These are phyloP conservation scores for Calonectria pauciramosa DNA, from an alignment of 2,329 filamentous ascomycete species.

Conservation along the genomic window DNA sequence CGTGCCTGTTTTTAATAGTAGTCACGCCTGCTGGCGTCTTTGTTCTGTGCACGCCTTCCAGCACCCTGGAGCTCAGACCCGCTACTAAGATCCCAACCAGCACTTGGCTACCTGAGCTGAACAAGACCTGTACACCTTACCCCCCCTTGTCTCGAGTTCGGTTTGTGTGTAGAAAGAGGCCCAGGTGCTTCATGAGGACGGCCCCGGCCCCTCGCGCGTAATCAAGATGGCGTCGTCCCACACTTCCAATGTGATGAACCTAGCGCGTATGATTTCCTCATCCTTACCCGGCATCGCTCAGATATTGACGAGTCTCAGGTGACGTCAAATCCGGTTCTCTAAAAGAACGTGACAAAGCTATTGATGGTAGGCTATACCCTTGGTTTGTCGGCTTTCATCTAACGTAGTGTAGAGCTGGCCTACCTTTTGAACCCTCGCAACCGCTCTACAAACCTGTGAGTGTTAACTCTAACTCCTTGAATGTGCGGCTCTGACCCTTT, in stretches of 20 bases:
- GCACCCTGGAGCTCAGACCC: conserved; percentile 21
- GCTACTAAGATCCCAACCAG: conserved; percentile 9
- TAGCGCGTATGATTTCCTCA: conserved; percentile 49
- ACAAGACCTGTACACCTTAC: neutral
- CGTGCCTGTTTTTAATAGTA: conserved; percentile 8
- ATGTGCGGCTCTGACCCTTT: conserved; percentile 14
- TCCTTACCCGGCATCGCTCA: neutral
- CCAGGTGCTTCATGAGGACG: conserved; percentile 8
- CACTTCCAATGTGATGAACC: conserved; percentile 50
- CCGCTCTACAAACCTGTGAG: conserved; percentile 54
- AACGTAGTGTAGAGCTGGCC: conserved; percentile 50
- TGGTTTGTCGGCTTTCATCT: conserved; percentile 9
- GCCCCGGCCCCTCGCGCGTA: conserved; percentile 17
- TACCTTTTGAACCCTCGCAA: conserved; percentile 56
- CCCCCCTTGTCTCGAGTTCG: conserved; percentile 5
- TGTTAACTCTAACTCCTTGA: neutral
- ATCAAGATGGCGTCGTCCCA: conserved; percentile 50
- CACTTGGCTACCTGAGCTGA: conserved; percentile 17
- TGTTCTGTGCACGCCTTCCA: conserved; percentile 5
- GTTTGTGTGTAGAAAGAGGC: conserved; percentile 6
- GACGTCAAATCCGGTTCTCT: conserved; percentile 51
- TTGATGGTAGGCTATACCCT: conserved; percentile 53
- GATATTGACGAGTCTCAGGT: conserved; percentile 43
- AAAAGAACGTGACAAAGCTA: conserved; percentile 56
- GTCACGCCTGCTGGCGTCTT: neutral